Percentiles rank a stretch among this genome's conserved stretches.
Conservation (phyloP, 768 basidiomycete species). For the Naganishia friedmannii region DNA sequence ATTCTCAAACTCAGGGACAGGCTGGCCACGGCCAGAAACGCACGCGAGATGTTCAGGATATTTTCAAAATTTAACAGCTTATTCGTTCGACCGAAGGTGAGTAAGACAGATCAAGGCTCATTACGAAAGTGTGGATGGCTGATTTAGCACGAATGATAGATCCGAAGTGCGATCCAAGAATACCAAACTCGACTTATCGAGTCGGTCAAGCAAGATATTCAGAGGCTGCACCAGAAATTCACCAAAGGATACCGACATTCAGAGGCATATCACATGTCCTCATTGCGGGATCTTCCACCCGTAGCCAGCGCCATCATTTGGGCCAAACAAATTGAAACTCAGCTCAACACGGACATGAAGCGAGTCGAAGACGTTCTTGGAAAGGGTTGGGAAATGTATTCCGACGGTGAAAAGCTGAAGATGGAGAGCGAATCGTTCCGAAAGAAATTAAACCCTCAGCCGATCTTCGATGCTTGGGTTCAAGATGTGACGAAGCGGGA, state of each 20-base stretch:
- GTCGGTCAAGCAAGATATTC: constrained; percentile 97
- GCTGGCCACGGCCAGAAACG: constrained; percentile 90
- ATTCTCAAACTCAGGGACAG: constrained; percentile 87
- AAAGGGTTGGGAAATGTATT: constrained; percentile 97
- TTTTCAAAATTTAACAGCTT: constrained; percentile 98
- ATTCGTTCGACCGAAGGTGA: constrained; percentile 90
- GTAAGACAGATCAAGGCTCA: constrained; percentile 29
- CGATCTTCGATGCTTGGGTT: constrained; percentile 94
- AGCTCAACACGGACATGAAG: constrained; percentile 95
- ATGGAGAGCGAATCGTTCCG: constrained; percentile 86
- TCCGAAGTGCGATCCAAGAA: constrained; percentile 96
- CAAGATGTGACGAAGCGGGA: constrained; percentile 90
- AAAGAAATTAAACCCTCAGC: constrained; percentile 89
- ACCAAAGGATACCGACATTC: constrained; percentile 94
- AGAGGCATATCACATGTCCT: constrained; percentile 95
- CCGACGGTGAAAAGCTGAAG: constrained; percentile 97
- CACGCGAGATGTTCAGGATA: constrained; percentile 99
- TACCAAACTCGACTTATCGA: constrained; percentile 99
- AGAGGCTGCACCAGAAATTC: constrained; percentile 93
- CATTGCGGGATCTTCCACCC: constrained; percentile 97
- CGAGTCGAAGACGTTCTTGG: constrained; percentile 95
- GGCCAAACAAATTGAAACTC: constrained; percentile 98
- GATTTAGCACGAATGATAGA: constrained; percentile 56
- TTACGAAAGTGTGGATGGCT: not conserved
- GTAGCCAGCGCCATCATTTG: constrained; percentile 97